These are phyloP conservation scores for Fusarium concolor DNA, from an alignment of 2,329 filamentous ascomycete species.

Conservation along the genomic window DNA sequence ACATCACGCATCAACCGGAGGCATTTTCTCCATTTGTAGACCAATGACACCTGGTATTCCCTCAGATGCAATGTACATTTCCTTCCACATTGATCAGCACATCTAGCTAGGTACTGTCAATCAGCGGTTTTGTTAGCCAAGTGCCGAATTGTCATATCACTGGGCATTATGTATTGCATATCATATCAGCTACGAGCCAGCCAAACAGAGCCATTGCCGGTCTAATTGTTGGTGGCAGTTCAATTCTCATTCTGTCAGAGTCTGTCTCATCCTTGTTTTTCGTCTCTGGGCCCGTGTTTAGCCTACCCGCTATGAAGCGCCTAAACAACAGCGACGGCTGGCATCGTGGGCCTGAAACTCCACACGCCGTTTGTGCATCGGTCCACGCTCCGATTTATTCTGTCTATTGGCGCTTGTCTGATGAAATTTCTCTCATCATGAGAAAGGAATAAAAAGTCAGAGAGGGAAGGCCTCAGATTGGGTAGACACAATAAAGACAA, in stretches of 20 bases:
- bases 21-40: slow-evolving; percentile 15
- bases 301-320: slow-evolving; percentile 41
- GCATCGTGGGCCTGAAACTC: slow-evolving; percentile 18
- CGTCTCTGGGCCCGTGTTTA: slow-evolving; percentile 40
- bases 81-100: slow-evolving; percentile 28
- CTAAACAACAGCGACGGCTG: slow-evolving; percentile 23
- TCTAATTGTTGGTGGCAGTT: not conserved
- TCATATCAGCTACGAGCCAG: slow-evolving; percentile 1
- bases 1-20: not conserved
- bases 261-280: slow-evolving; percentile 29
- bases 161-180: not conserved
- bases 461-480: not conserved
- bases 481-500: not conserved
- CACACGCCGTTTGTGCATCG: slow-evolving; percentile 28
- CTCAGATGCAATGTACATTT: slow-evolving; percentile 11
- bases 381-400: slow-evolving; percentile 25
- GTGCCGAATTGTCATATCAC: not conserved
- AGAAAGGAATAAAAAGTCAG: not conserved
- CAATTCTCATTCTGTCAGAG: slow-evolving; percentile 20
- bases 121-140: not conserved
- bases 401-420: slow-evolving; percentile 3
- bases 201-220: slow-evolving; percentile 8
- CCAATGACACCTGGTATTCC: not conserved
- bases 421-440: slow-evolving; percentile 5
- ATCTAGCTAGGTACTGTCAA: not conserved